phyloP scores from a whole-genome alignment of 2,329 filamentous ascomycete genomes.

The Colletotrichum theobromicola region DNA sequence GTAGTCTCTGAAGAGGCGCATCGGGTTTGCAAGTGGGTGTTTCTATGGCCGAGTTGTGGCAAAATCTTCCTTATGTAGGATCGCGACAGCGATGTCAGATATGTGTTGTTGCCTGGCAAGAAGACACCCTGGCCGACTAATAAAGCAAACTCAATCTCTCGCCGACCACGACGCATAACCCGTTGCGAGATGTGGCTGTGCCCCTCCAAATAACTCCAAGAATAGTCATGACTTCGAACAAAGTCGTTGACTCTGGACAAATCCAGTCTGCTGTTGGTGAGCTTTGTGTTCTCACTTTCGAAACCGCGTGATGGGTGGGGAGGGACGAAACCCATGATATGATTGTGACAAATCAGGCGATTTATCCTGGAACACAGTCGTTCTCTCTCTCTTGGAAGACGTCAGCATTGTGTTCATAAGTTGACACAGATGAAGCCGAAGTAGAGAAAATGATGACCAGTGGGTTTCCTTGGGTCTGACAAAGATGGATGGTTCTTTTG shows the following conservation, averaged over 20 bases:
- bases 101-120: not conserved
- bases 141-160: not conserved
- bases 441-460: not conserved
- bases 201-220: not conserved
- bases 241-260: too few relatives aligned
- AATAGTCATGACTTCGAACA: not conserved
- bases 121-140: not conserved
- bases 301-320: not conserved
- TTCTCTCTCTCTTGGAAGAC: not conserved
- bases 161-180: not conserved
- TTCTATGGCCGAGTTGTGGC: not conserved
- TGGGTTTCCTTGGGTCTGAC: not conserved
- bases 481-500: not conserved
- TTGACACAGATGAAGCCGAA: not conserved
- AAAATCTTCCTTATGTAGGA: too few relatives aligned
- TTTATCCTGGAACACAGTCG: not conserved
- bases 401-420: not conserved
- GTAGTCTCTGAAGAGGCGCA: not conserved
- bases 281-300: not conserved
- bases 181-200: not conserved
- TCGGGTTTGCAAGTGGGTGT: not conserved
- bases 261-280: not conserved
- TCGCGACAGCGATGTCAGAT: not conserved
- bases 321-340: not conserved
- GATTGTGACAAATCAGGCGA: slow-evolving; percentile 2